Evolutionary conservation across 768 basidiomycete species (phyloP), one percentile per base, ranked within the genome.

Genomic region (Favolaschia claudopus): DNA sequence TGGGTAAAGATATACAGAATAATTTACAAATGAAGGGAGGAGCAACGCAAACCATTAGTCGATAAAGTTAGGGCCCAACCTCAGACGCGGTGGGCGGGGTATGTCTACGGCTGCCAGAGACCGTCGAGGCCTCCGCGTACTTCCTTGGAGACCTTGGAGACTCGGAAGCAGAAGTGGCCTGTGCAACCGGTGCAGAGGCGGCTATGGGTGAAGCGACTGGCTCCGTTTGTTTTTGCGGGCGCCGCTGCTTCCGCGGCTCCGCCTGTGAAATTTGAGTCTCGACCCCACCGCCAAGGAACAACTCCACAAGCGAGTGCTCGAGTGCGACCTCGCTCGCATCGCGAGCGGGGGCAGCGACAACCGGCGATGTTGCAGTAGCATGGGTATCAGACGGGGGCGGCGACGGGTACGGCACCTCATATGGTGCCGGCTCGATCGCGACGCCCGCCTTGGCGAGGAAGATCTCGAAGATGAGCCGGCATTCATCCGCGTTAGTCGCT

Each of bases 401-500:
- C 1, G 77, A 70, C 22, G 77, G 71, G 48, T 72, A 69, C 13
- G 76, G 64, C 40, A 71, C 70, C 12, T 70, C 68, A 28, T 72
- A 71, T 43, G 67, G 67, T 39, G 75, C 69, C 24, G 70, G 60
- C 29, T 77, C 74, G 20, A 70, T 20, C 12, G 74, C 50, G 39
- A 80, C 79, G 17, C 85, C 86, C 49, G 81, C 81, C 62, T 86
- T 86, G 13, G 85, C 81, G 56, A 96, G 77, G 75, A 92, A 90
- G 79, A 93, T 91, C 62, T 93, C 89, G 27, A 94, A 80, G 55
- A 96, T 86, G 38, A 95, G 77, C 47, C 91, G 90, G 69, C 93
- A 95, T 76, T 96, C 95, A 58, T 89, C 87, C 42, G 84, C 90
- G 38, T 82, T 86, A 2, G 89, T 89, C 14, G 94, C 93, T 46